Conservation (phyloP, 148 eudicot species). For the Arbutus unedo region DNA sequence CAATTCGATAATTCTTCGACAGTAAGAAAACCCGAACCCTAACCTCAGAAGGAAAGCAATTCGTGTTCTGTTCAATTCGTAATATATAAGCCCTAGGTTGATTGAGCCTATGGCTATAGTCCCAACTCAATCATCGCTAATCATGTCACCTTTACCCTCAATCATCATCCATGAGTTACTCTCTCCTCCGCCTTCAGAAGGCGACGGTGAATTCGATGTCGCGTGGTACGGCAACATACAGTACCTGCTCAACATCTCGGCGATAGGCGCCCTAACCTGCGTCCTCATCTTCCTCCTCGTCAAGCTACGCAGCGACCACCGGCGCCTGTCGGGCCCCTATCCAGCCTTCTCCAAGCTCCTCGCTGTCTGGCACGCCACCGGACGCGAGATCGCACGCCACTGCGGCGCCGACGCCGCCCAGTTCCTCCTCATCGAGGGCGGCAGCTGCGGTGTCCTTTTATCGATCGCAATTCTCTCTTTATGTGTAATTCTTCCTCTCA, state of each 20-base stretch:
- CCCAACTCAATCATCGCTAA: not conserved
- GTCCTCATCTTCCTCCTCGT: constrained; percentile 65
- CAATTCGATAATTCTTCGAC: not conserved
- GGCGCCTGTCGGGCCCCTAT: constrained; percentile 72
- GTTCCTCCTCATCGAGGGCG: constrained; percentile 83
- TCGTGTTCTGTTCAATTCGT: not conserved
- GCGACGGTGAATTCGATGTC: constrained; percentile 29
- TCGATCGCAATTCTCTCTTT: constrained; percentile 40
- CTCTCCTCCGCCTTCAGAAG: constrained; percentile 39
- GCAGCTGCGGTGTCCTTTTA: constrained; percentile 53
- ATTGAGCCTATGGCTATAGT: not conserved
- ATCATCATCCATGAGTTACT: constrained; percentile 9
- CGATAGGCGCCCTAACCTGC: constrained; percentile 69
- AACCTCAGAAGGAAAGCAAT: not conserved
- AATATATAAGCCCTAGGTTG: not conserved
- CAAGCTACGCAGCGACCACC: constrained; percentile 91
- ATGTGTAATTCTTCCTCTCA: constrained; percentile 53
- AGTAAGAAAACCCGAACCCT: constrained; percentile 8
- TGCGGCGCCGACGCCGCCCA: constrained; percentile 98
- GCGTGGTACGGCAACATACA: constrained; percentile 94
- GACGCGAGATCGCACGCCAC: constrained; percentile 69
- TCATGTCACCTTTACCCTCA: constrained; percentile 16
- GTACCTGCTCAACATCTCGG: constrained; percentile 86
- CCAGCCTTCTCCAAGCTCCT: constrained; percentile 77
- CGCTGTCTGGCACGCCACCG: constrained; percentile 93